Conservation (phyloP, 768 basidiomycete species). For the Cystobasidium ongulense region DNA sequence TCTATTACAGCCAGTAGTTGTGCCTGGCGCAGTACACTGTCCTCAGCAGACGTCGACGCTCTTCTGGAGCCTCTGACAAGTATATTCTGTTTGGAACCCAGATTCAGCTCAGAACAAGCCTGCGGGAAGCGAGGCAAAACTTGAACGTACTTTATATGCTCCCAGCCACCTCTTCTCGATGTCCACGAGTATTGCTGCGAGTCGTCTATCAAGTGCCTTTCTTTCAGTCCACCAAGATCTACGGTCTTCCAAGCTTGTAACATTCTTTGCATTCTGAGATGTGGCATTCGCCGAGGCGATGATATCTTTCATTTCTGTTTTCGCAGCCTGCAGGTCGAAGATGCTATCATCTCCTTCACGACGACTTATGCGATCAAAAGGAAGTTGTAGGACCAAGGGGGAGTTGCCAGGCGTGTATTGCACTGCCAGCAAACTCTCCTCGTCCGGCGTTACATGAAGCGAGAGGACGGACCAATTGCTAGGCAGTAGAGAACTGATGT, state of each 20-base stretch:
- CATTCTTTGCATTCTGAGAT: slow-evolving; percentile 61
- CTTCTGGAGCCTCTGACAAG: not conserved
- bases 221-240: slow-evolving; percentile 81
- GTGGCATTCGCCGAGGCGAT: slow-evolving; percentile 68
- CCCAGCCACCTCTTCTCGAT: slow-evolving; percentile 97
- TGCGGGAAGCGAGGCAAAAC: no score
- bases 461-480: slow-evolving; percentile 73
- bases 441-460: slow-evolving; percentile 73
- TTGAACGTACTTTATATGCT: slow-evolving; percentile 72
- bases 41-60: no score
- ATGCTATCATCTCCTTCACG: slow-evolving; percentile 62
- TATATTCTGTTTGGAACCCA: not conserved
- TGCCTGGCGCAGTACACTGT: no score
- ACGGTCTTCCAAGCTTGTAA: slow-evolving; percentile 61
- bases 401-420: slow-evolving; percentile 59
- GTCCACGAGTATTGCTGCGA: slow-evolving; percentile 66
- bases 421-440: slow-evolving; percentile 70
- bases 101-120: no score
- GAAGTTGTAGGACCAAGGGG: slow-evolving; percentile 79
- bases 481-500: slow-evolving; percentile 51
- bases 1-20: not conserved
- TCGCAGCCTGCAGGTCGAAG: slow-evolving; percentile 65
- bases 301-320: slow-evolving; percentile 68
- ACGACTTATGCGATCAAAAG: slow-evolving; percentile 64
- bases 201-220: slow-evolving; percentile 61